Conservation (phyloP, 2,329 filamentous ascomycete species). For the Fusarium lateritium region DNA sequence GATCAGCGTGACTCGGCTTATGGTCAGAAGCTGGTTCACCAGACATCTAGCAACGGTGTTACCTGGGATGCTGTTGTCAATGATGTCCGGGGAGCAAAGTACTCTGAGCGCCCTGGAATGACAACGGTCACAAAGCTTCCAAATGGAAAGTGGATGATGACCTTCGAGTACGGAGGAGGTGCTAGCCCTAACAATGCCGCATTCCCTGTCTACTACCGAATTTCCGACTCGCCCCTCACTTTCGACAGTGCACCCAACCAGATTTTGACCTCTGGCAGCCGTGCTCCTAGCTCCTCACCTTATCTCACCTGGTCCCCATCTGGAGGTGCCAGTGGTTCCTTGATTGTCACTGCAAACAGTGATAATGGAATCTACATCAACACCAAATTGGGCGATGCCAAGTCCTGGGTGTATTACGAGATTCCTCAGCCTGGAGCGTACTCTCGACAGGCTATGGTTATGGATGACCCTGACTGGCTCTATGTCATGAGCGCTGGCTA, state of each 20-base stretch:
- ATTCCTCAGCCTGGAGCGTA: slow-evolving; percentile 23
- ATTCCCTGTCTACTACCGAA: slow-evolving; percentile 22
- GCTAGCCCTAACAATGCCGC: neutral
- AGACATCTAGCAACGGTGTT: slow-evolving; percentile 70
- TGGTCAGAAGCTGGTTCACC: slow-evolving; percentile 66
- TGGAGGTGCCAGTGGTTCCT: neutral
- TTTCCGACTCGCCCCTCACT: slow-evolving; percentile 23
- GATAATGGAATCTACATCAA: slow-evolving; percentile 23
- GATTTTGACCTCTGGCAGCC: neutral
- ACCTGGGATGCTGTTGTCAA: slow-evolving; percentile 74
- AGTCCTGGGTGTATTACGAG: slow-evolving; percentile 23
- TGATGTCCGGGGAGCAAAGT: slow-evolving; percentile 64
- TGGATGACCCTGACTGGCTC: slow-evolving; percentile 21
- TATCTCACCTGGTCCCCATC: slow-evolving; percentile 18
- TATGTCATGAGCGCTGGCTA: slow-evolving; percentile 22
- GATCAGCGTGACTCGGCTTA: slow-evolving; percentile 23
- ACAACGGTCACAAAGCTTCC: slow-evolving; percentile 21
- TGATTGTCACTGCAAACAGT: slow-evolving; percentile 19
- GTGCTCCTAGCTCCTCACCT: slow-evolving; percentile 6
- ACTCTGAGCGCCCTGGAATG: slow-evolving; percentile 26
- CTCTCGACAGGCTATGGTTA: slow-evolving; percentile 22
- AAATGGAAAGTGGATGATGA: slow-evolving; percentile 30
- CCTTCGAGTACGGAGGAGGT: slow-evolving; percentile 16
- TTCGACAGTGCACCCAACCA: slow-evolving; percentile 6
- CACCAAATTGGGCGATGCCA: slow-evolving; percentile 13